Conservation (phyloP, 257 asterid species). For the Cynanchum wilfordii region DNA sequence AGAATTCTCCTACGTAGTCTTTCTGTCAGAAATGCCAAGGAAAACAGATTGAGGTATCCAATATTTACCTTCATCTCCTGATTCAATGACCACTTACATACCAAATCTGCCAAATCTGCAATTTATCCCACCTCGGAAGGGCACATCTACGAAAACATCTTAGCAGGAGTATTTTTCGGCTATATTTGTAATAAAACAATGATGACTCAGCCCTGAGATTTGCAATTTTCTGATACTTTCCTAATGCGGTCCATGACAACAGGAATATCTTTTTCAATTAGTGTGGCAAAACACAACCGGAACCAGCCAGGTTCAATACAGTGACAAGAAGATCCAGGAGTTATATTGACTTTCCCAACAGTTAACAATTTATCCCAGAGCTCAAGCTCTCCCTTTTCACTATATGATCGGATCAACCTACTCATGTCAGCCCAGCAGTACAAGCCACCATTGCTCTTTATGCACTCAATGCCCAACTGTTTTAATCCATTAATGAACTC, state of each 20-base stretch:
- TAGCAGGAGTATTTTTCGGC: background rate
- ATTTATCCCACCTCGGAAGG: background rate
- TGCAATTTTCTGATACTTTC: conserved; percentile 36
- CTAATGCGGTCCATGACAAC: conserved; percentile 39
- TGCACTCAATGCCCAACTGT: conserved; percentile 46
- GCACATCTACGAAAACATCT: background rate
- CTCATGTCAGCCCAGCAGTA: conserved; percentile 70
- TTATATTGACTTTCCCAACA: conserved; percentile 39
- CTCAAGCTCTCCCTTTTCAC: conserved; percentile 57
- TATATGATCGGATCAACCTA: conserved; percentile 41
- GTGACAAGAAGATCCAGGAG: conserved; percentile 61
- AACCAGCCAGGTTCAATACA: conserved; percentile 73
- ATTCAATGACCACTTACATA: background rate
- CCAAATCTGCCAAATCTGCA: background rate
- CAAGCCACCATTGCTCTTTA: conserved; percentile 38
- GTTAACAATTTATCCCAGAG: conserved; percentile 49
- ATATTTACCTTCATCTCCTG: background rate
- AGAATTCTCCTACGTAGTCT: background rate
- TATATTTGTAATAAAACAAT: conserved; percentile 1
- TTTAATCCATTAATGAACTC: conserved; percentile 39
- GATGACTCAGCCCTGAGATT: conserved; percentile 26
- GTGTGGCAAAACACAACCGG: conserved; percentile 40
- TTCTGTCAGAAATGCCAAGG: background rate
- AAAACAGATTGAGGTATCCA: background rate
- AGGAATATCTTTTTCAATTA: conserved; percentile 38